Conservation (phyloP, 352 stramenopile species). For the Pythium chondricola region DNA sequence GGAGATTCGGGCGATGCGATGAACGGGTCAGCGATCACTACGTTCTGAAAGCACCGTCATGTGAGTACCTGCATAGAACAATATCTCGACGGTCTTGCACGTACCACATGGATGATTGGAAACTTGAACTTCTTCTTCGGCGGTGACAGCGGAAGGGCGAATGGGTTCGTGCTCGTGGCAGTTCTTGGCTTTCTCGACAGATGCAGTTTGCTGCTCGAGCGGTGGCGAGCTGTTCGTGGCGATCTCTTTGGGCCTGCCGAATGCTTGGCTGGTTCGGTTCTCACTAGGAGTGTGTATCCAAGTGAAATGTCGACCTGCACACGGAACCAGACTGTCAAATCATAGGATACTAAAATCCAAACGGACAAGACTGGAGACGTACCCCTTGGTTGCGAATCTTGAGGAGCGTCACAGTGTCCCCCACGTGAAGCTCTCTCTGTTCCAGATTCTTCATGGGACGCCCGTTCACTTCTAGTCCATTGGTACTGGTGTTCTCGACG, state of each 20-base stretch:
- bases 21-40: conserved; percentile 31
- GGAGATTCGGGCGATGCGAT: conserved; percentile 8
- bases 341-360: too few relatives aligned
- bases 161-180: background rate
- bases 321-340: too few relatives aligned
- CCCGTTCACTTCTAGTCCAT: conserved; percentile 59
- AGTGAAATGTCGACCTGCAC: conserved; percentile 37
- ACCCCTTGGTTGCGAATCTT: conserved; percentile 42
- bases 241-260: background rate
- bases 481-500: conserved; percentile 72
- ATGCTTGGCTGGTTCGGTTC: background rate
- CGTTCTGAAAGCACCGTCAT: conserved; percentile 15
- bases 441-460: conserved; percentile 40
- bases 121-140: conserved; percentile 16
- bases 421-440: conserved; percentile 33
- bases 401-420: conserved; percentile 54
- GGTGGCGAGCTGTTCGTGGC: conserved; percentile 1
- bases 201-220: conserved; percentile 4
- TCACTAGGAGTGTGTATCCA: conserved; percentile 11
- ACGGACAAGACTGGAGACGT: conserved; percentile 7
- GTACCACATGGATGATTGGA: conserved; percentile 5
- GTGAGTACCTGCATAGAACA: background rate
- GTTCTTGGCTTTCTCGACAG: conserved; percentile 2
- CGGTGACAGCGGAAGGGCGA: conserved; percentile 8
- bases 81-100: background rate